Conservation (phyloP, 2,329 filamentous ascomycete genomes). For the Ceratocystis smalleyi region DNA sequence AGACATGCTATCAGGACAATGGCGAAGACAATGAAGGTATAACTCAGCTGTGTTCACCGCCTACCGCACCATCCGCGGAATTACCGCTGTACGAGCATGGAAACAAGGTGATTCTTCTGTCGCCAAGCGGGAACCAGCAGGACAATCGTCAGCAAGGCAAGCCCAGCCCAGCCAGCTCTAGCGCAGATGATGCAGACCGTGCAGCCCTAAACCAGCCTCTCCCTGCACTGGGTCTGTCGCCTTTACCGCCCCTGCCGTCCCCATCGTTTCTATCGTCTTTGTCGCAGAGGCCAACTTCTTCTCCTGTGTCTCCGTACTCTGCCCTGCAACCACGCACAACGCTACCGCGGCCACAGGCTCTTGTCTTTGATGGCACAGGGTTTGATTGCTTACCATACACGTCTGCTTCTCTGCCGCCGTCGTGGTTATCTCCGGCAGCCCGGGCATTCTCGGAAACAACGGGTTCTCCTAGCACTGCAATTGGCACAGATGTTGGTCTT, state of each 20-base stretch:
- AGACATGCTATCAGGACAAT: neutral
- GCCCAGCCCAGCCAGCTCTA: neutral
- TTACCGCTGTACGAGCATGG: neutral
- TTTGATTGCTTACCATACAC: neutral
- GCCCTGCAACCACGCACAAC: neutral
- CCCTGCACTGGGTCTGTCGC: neutral
- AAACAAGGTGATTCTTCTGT: neutral
- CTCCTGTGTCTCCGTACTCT: neutral
- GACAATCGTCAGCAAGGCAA: neutral
- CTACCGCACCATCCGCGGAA: neutral
- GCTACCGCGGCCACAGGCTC: neutral
- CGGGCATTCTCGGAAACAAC: neutral
- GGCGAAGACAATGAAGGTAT: neutral
- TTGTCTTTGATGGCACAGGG: neutral
- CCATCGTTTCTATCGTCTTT: neutral
- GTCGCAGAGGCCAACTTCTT: too few species aligned
- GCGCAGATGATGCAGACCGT: neutral
- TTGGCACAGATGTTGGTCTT: neutral
- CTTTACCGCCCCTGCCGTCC: neutral
- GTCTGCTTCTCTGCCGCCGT: neutral
- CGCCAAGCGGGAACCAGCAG: neutral
- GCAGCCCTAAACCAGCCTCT: neutral
- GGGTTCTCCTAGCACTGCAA: neutral
- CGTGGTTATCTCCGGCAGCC: neutral
- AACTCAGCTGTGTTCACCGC: neutral